Base-by-base conservation (phyloP, 2,329 filamentous ascomycete species). In the Cladosporium phlei region DNA sequence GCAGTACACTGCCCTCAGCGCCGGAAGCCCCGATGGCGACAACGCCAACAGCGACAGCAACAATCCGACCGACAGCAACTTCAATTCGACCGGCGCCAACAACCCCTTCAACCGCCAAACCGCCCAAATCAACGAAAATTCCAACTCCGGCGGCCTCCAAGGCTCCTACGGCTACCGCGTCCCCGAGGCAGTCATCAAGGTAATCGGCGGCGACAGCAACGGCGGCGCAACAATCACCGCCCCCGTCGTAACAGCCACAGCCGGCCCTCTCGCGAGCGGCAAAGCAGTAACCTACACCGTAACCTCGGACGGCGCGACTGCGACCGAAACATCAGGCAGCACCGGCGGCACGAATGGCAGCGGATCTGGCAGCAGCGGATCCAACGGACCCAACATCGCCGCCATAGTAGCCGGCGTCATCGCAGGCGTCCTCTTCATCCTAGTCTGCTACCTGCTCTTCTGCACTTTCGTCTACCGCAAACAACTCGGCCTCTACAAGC, bases 381-480 rank as follows among this genome's bases (percentile, higher is more conserved):
- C 33, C 2, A 57, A 55, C 16, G 69, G 69, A 2, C 64, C 70
- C 9, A 76, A 77, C 49, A 59, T 78, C 40, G 77, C 68, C 39
- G 76, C 77, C 46, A 80, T 80, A 42, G 67, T 78, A 9, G 76
- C 76, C 0, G 76, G 75, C 12, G 71, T 83, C 16, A 69, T 88
- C 24, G 85, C 85, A 0, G 83, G 81, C n/a, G 59, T 83, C 3
- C 72, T 85, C 4, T 78, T 79, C 38, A 56, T 85, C 14, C 58
- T 80, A 0, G 82, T 81, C 2, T 67, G 70, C 2, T 87, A 86
- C 61, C 74, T 86, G 10, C 82, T 79, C 35, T 87, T 85, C 70
- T 86, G 82, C 65, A 76, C 78, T 14, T 88, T 82, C 78, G 69
- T 89, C 6, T 88, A 88, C 69, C 76, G 83, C 21, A 81, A 82